phyloP scores from a whole-genome alignment of 2,329 filamentous ascomycete genomes.

The Scedosporium dehoogii region DNA sequence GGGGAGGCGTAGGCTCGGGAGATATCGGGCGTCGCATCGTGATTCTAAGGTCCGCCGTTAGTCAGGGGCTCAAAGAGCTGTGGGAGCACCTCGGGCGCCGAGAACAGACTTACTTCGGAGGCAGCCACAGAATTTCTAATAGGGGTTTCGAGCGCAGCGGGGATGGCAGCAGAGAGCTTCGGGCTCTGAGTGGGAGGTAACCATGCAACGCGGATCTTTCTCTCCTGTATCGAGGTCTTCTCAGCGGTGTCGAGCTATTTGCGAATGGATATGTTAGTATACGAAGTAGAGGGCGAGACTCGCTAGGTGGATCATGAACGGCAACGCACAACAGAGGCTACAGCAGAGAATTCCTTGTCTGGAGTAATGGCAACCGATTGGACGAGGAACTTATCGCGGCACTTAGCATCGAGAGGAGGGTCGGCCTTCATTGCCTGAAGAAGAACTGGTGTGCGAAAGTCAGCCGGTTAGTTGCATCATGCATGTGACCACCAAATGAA shows the following conservation, averaged over 20 bases:
- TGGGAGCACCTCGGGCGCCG: constrained; percentile 4
- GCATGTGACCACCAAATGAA: constrained; percentile 11
- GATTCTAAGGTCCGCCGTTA: constrained; percentile 15
- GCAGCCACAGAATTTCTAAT: constrained; percentile 3
- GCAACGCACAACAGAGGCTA: constrained; percentile 64
- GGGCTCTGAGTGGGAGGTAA: constrained; percentile 39
- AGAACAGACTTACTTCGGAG: background rate
- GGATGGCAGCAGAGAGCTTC: constrained; percentile 30
- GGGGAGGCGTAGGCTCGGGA: constrained; percentile 37
- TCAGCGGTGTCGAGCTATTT: constrained; percentile 67
- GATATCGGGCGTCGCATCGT: constrained; percentile 31
- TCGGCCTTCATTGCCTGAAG: constrained; percentile 98
- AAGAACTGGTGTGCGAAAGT: constrained; percentile 50
- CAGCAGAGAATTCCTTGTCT: constrained; percentile 66
- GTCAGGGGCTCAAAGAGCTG: background rate
- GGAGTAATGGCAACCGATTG: constrained; percentile 78
- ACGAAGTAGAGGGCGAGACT: background rate
- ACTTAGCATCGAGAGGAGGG: constrained; percentile 75
- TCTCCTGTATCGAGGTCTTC: constrained; percentile 75
- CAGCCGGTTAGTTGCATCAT: constrained; percentile 11
- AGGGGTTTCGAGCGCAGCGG: constrained; percentile 6
- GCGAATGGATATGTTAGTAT: background rate
- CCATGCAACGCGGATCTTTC: constrained; percentile 91
- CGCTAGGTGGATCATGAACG: background rate
- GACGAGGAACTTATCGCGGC: constrained; percentile 95